Evolutionary conservation across 768 basidiomycete genomes (phyloP).

Genomic region (Pseudohyphozyma bogoriensis): DNA sequence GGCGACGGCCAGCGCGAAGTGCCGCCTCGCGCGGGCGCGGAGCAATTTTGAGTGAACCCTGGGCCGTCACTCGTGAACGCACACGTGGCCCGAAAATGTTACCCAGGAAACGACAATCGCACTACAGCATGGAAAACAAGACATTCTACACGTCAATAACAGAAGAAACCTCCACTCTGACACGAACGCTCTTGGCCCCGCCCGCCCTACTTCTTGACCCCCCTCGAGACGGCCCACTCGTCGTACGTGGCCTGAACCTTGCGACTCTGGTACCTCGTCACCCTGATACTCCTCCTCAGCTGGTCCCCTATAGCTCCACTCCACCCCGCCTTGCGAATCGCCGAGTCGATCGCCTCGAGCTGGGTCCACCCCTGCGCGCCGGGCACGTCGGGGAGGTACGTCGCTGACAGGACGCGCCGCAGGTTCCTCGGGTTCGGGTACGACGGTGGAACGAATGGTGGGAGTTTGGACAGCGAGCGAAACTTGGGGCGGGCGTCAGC

Average conservation of each 20-base stretch:
- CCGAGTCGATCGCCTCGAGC: slow-evolving; percentile 77
- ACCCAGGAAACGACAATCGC: no score
- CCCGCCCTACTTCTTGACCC: no score
- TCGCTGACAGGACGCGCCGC: slow-evolving; percentile 59
- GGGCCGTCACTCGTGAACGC: no score
- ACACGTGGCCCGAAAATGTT: no score
- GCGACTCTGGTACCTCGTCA: slow-evolving; percentile 73
- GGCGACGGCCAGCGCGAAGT: no score
- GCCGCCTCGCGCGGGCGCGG: no score
- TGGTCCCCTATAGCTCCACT: slow-evolving; percentile 70
- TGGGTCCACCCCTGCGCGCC: slow-evolving; percentile 90
- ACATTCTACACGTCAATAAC: no score
- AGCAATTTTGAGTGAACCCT: no score
- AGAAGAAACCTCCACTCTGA: no score
- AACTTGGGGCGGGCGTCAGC: slow-evolving; percentile 39
- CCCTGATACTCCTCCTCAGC: slow-evolving; percentile 59
- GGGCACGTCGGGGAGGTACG: slow-evolving; percentile 86
- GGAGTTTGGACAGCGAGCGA: slow-evolving; percentile 21
- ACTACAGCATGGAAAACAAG: no score
- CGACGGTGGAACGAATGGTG: slow-evolving; percentile 6
- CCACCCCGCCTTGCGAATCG: slow-evolving; percentile 91
- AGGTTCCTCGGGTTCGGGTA: slow-evolving; percentile 33
- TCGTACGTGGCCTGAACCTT: slow-evolving; percentile 60
- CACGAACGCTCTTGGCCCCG: no score
- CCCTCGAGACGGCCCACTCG: slow-evolving; percentile 68